A percentile compares a stretch with the other conserved stretches of the same genome.
These are phyloP conservation scores for Cercis canadensis DNA, from an alignment of 306 rosid species.

Conservation along the genomic window DNA sequence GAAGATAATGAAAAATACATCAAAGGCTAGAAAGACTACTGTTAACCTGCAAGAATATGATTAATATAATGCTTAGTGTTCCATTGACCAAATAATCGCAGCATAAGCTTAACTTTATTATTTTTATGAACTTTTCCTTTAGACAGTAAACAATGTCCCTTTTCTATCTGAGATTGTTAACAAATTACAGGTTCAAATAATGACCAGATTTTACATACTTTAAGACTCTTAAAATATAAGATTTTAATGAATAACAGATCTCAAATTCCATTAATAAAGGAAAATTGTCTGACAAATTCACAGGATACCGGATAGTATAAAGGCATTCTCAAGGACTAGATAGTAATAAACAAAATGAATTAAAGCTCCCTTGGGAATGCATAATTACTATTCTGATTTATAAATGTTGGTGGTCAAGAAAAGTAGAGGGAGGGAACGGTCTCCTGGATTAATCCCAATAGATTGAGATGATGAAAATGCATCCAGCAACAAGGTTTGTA, in stretches of 20 bases:
- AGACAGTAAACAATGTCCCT: not conserved
- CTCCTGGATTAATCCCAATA: no score
- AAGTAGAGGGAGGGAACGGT: no score
- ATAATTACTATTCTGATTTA: no score
- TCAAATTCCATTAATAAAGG: not conserved
- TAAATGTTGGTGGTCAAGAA: no score
- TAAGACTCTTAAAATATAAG: not conserved
- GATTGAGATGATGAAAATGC: no score
- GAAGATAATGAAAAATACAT: constrained; percentile 76
- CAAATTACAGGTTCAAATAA: not conserved
- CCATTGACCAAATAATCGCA: constrained; percentile 6
- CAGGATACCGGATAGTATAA: no score
- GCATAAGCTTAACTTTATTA: not conserved
- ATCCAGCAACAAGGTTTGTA: no score
- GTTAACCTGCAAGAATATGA: constrained; percentile 72
- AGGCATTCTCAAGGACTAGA: no score
- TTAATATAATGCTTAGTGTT: constrained; percentile 21
- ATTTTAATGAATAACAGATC: not conserved
- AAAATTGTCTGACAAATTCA: not conserved
- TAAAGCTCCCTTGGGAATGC: no score
- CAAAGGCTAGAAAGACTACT: constrained; percentile 84
- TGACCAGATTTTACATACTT: not conserved
- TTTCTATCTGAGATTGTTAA: not conserved
- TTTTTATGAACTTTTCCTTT: not conserved
- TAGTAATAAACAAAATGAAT: no score